Percentiles rank a stretch among this genome's conserved stretches.
phyloP scores from a whole-genome alignment of 345 rosid genomes.

The Hibiscus tridactylites region DNA sequence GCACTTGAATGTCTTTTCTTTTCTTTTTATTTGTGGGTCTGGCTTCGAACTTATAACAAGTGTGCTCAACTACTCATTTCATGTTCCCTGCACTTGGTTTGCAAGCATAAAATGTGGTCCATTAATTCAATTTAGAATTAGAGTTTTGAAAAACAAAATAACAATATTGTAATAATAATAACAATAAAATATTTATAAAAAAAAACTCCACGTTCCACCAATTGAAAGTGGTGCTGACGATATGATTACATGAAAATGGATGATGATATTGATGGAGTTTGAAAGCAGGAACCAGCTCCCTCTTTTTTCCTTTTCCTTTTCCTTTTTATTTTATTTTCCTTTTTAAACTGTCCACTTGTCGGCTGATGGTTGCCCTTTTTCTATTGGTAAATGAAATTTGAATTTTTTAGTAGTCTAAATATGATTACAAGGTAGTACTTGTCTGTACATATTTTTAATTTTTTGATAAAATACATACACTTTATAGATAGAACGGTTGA shows the following conservation, averaged over 20 bases:
- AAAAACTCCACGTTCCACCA: neutral
- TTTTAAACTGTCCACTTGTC: neutral
- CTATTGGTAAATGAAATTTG: neutral
- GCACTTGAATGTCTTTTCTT: neutral
- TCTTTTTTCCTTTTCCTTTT: neutral
- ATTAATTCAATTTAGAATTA: neutral
- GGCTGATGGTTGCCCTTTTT: neutral
- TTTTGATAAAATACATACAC: too few relatives aligned
- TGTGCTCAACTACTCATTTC: neutral
- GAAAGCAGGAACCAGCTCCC: conserved; percentile 1
- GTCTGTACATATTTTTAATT: too few relatives aligned
- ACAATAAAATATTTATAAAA: neutral
- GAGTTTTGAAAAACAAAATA: neutral
- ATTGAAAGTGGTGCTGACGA: neutral
- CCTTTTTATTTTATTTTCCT: neutral
- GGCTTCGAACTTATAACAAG: neutral
- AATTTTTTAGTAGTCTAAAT: neutral
- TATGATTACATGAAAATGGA: neutral
- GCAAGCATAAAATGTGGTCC: conserved; percentile 1
- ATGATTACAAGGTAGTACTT: too few relatives aligned
- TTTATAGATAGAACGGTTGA: too few relatives aligned
- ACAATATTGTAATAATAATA: neutral
- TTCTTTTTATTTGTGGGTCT: neutral
- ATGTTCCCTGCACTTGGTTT: conserved; percentile 3
- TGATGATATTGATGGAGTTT: neutral